Conservation (phyloP, 805 yeast species). For the Osmozyma mogii region DNA sequence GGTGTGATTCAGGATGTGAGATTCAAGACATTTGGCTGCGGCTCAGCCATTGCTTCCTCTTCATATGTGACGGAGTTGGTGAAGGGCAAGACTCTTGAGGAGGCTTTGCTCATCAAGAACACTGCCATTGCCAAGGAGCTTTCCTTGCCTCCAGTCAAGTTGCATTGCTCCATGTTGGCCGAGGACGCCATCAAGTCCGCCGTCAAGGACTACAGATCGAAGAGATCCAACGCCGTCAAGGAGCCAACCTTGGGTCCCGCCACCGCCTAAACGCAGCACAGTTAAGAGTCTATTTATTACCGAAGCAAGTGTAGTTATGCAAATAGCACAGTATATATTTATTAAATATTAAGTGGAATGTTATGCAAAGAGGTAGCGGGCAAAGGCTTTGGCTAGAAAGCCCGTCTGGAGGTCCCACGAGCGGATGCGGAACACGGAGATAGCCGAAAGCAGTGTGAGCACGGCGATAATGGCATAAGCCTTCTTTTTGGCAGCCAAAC, state of each 20-base stretch:
- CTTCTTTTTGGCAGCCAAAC: constrained; percentile 30
- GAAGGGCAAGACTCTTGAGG: constrained; percentile 89
- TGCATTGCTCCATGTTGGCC: constrained; percentile 97
- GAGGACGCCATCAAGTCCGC: constrained; percentile 98
- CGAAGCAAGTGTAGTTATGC: background rate
- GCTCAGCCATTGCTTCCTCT: constrained; percentile 94
- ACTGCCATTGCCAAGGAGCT: constrained; percentile 92
- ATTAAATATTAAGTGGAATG: constrained; percentile 1
- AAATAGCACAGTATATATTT: constrained; percentile 1
- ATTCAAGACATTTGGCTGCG: constrained; percentile 99
- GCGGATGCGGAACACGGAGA: constrained; percentile 26
- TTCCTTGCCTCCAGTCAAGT: constrained; percentile 91
- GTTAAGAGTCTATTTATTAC: background rate
- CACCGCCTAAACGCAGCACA: constrained; percentile 5
- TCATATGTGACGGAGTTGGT: constrained; percentile 93
- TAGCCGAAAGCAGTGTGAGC: constrained; percentile 26
- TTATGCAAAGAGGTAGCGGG: constrained; percentile 17
- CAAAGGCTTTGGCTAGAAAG: constrained; percentile 22
- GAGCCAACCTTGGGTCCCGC: constrained; percentile 55
- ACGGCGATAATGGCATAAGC: constrained; percentile 37
- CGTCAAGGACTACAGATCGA: constrained; percentile 85
- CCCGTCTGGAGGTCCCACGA: constrained; percentile 17
- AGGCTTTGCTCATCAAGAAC: constrained; percentile 87
- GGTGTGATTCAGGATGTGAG: constrained; percentile 93
- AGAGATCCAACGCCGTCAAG: constrained; percentile 42